A percentile compares a stretch with the other conserved stretches of the same genome.
Evolutionary conservation across 441 rosid genomes (phyloP).

Genomic region (Euphorbia celastroides): DNA sequence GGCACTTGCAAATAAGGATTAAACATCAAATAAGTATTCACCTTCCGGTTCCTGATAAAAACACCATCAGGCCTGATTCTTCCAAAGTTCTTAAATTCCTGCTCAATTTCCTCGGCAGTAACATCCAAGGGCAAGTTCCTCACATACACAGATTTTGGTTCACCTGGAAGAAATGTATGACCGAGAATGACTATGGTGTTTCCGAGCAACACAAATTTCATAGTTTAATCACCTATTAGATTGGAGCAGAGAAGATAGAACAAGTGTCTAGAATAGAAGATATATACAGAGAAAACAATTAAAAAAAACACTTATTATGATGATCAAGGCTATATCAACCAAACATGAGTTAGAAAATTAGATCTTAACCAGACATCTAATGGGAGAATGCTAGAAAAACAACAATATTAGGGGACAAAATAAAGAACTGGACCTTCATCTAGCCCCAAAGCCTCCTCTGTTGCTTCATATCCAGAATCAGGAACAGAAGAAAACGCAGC

Average conservation of each 20-base stretch:
- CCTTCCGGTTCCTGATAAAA: slow-evolving; percentile 64
- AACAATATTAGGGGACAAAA: not conserved
- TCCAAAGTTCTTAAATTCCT: slow-evolving; percentile 59
- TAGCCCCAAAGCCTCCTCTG: slow-evolving; percentile 38
- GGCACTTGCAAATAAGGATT: not conserved
- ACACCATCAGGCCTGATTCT: slow-evolving; percentile 62
- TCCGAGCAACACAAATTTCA: not conserved
- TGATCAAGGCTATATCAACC: slow-evolving; percentile 2
- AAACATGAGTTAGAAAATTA: not conserved
- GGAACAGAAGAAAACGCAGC: slow-evolving; percentile 30
- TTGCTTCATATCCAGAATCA: slow-evolving; percentile 39
- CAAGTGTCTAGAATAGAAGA: not conserved
- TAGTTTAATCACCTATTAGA: slow-evolving; percentile 6
- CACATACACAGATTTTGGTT: slow-evolving; percentile 67
- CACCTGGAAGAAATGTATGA: slow-evolving; percentile 36
- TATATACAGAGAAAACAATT: not conserved
- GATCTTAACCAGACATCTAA: not conserved
- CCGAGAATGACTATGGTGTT: slow-evolving; percentile 13
- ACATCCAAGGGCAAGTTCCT: slow-evolving; percentile 56
- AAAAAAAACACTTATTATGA: not conserved
- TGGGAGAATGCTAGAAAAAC: not conserved
- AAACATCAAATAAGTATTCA: slow-evolving; percentile 18
- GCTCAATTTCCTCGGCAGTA: slow-evolving; percentile 57
- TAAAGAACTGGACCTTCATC: slow-evolving; percentile 45
- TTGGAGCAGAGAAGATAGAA: not conserved